phyloP scores from a whole-genome alignment of 257 asterid genomes.

The Przewalskia tangutica region DNA sequence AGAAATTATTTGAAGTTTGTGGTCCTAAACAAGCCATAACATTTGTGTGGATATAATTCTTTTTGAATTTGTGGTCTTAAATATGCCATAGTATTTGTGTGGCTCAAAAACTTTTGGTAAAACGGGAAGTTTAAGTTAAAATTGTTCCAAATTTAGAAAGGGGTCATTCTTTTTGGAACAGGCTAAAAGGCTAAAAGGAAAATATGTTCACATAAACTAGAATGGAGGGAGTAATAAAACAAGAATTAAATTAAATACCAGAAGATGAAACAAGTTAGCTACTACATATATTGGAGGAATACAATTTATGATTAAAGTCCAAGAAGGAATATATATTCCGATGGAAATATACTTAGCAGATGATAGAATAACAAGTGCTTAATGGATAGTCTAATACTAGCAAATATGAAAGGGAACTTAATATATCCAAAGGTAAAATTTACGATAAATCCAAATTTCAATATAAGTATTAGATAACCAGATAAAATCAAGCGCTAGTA shows the following conservation, averaged over 20 bases:
- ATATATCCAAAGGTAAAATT: background rate
- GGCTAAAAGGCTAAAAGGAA: background rate
- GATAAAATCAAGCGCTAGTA: too few relatives aligned
- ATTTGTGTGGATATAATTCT: too few relatives aligned
- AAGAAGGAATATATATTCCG: background rate
- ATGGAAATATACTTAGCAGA: too few relatives aligned
- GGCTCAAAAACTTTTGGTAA: background rate
- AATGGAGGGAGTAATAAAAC: too few relatives aligned
- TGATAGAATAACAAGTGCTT: background rate
- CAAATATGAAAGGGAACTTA: background rate
- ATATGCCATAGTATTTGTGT: background rate
- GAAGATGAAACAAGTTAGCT: background rate
- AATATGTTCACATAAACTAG: background rate
- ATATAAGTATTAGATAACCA: background rate
- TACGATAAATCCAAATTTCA: too few relatives aligned
- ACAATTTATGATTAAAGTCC: background rate
- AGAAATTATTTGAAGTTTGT: too few relatives aligned
- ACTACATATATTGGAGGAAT: background rate
- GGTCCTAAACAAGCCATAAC: background rate
- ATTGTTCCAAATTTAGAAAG: background rate
- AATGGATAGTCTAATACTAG: background rate
- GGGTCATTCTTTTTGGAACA: background rate
- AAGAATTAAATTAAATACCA: too few relatives aligned
- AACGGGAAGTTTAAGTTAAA: too few relatives aligned
- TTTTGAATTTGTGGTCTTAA: background rate